Base-by-base conservation (phyloP, 257 asterid species). In the Parsonsia alboflavescens region DNA sequence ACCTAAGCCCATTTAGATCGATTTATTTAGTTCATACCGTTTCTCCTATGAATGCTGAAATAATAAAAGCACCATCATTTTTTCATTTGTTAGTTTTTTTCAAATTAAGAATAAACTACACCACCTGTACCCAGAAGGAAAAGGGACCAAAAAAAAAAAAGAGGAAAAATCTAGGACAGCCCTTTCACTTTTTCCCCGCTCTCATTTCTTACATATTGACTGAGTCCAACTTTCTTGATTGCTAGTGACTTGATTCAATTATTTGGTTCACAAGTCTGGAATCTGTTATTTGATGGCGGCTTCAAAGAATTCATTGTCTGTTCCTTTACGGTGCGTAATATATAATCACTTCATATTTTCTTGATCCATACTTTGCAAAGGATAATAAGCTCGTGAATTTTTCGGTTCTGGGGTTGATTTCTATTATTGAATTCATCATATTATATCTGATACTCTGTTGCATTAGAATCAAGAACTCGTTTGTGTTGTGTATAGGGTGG, bases 301-400 rank as follows among this genome's bases (percentile, higher is more conserved):
- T 33, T 49, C 30, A 5, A 58, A 19, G 11, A 33, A 17, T n/a
- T n/a, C n/a, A n/a, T 46, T 48, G 28, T 21, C 39, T 61, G 33
- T 58, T 36, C 10, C 73, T 30, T 52, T 30, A n/a, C 39, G 1
- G 63, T 76, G 65, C 63, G 65, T 61, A 54, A 70, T 50, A 70
- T 50, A 36, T 33, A 33, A 58, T 48, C 26, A 24, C 48, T 70
- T 1, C 36, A 13, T n/a, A n/a, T 45, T 6, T 46, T 30, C 19
- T 21, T 63, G 63, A 10, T 42, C 45, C 80, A 12, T 11, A 46
- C 72, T 74, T 4, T 6, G 30, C 5, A 1, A 65, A 22, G 26
- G 19, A 41, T 66, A 36, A 59, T 44, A 62, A 48, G 42, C 39
- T 41, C 28, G n/a, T 28, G 2, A 61, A 41, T 7, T 62, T 33